phyloP scores from a whole-genome alignment of 352 stramenopile species.

The Pythium biforme region DNA sequence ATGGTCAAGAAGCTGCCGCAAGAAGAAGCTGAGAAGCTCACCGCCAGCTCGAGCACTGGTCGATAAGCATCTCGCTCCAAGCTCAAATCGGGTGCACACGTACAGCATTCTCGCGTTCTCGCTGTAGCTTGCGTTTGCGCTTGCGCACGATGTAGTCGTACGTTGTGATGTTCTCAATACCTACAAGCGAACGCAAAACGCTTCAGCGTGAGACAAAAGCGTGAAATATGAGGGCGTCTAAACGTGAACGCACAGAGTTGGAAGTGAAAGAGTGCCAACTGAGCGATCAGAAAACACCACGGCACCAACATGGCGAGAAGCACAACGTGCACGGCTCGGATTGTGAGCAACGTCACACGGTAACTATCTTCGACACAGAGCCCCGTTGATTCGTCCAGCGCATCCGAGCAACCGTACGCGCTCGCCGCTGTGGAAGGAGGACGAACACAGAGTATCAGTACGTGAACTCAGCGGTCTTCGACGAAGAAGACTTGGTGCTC shows the following conservation, averaged over 20 bases:
- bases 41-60: conserved; percentile 21
- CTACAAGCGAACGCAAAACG: conserved; percentile 29
- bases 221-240: neutral
- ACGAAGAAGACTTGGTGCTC: neutral
- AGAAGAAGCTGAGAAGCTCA: conserved; percentile 13
- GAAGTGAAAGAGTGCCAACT: conserved; percentile 82
- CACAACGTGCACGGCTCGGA: conserved; percentile 64
- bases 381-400: conserved; percentile 36
- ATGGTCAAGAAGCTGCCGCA: neutral
- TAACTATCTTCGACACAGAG: conserved; percentile 59
- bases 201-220: conserved; percentile 1
- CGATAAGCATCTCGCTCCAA: conserved; percentile 21
- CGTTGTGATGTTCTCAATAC: conserved; percentile 78
- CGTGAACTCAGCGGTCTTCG: neutral
- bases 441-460: neutral
- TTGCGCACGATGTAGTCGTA: conserved; percentile 89
- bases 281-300: conserved; percentile 76
- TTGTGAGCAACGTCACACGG: conserved; percentile 46
- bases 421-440: conserved; percentile 38
- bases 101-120: conserved; percentile 61
- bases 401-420: conserved; percentile 57
- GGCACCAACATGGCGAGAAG: conserved; percentile 65
- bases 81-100: conserved; percentile 61
- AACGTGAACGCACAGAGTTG: conserved; percentile 71
- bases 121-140: conserved; percentile 70